A percentile compares a stretch with the other conserved stretches of the same genome.
Conservation (phyloP, 1,284 basidiomycete genomes). For the Singerocomus inundabilis region DNA sequence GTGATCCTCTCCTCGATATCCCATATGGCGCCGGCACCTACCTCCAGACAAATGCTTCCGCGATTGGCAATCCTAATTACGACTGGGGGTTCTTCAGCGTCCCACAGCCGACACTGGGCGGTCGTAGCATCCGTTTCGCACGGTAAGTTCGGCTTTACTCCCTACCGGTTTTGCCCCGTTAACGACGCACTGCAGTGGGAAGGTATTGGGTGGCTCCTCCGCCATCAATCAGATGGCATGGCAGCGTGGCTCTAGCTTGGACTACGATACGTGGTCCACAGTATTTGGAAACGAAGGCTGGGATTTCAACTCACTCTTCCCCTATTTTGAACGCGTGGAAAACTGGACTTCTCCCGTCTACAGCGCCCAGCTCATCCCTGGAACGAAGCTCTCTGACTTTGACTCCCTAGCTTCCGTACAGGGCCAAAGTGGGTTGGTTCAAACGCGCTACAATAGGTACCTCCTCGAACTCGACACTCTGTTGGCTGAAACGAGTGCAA, state of each 20-base stretch:
- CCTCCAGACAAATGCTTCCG: constrained; percentile 1
- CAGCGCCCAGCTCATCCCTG: background rate
- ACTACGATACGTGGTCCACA: constrained; percentile 1
- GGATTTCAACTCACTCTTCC: constrained; percentile 1
- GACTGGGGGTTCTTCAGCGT: constrained; percentile 1
- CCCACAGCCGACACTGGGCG: background rate
- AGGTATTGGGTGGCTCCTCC: constrained; percentile 6
- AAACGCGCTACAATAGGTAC: background rate
- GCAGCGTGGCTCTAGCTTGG: background rate
- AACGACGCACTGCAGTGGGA: background rate
- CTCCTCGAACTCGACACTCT: background rate
- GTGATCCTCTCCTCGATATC: background rate
- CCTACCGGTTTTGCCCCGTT: background rate
- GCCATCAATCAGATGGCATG: constrained; percentile 1
- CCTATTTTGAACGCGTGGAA: constrained; percentile 2
- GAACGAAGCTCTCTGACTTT: background rate
- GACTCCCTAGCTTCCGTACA: background rate
- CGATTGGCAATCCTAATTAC: background rate
- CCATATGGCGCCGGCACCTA: background rate
- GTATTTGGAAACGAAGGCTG: constrained; percentile 5
- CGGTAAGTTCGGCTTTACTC: background rate
- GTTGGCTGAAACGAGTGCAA: background rate
- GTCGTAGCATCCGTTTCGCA: background rate
- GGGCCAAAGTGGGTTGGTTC: background rate
- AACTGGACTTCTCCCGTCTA: constrained; percentile 2